phyloP scores from a whole-genome alignment of 768 basidiomycete species.

The Asterophora parasitica region DNA sequence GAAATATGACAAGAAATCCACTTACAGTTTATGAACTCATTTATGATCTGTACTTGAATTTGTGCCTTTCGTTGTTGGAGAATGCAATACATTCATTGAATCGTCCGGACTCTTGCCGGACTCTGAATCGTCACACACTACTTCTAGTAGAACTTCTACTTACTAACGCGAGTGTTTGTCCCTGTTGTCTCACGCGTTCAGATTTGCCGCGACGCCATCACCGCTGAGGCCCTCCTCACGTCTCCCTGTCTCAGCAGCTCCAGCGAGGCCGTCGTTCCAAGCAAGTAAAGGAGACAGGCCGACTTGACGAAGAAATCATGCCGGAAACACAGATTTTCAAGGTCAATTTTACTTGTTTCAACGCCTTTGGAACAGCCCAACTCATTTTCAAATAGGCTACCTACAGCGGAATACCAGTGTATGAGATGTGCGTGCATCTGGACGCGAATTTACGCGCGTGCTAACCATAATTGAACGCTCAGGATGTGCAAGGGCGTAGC shows the following conservation, averaged over 20 bases:
- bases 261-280: background rate
- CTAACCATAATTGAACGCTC: slow-evolving; percentile 35
- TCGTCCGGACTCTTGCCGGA: too few relatives aligned
- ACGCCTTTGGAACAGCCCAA: slow-evolving; percentile 14
- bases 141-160: too few relatives aligned
- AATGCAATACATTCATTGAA: too few relatives aligned
- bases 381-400: slow-evolving; percentile 58
- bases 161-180: slow-evolving; percentile 26
- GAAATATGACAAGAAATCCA: too few relatives aligned
- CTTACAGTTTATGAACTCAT: too few relatives aligned
- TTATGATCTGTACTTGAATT: too few relatives aligned
- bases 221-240: slow-evolving; percentile 5
- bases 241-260: slow-evolving; percentile 1
- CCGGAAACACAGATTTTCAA: slow-evolving; percentile 88
- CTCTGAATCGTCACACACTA: too few relatives aligned
- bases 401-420: slow-evolving; percentile 90
- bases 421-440: slow-evolving; percentile 69
- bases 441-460: slow-evolving; percentile 32
- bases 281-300: background rate
- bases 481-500: slow-evolving; percentile 96
- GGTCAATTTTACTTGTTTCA: slow-evolving; percentile 36
- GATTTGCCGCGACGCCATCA: slow-evolving; percentile 23
- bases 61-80: too few relatives aligned
- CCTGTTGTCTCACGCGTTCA: slow-evolving; percentile 39
- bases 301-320: slow-evolving; percentile 36